These are phyloP conservation scores for Pseudohyphozyma bogoriensis DNA, from an alignment of 768 basidiomycete genomes.

Conservation along the genomic window DNA sequence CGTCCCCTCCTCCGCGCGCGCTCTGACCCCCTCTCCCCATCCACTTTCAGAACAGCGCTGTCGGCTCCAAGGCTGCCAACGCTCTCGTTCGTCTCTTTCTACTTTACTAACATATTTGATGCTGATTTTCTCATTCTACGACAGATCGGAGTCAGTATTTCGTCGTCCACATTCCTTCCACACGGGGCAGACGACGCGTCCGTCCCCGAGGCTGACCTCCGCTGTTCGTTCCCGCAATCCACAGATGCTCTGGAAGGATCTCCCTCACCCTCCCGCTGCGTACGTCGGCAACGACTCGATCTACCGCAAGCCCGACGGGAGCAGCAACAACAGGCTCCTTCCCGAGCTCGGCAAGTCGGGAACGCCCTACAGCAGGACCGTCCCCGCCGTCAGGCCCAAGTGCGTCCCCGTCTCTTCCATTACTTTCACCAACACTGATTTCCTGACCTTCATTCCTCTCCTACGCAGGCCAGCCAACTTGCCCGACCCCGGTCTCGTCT, in stretches of 20 bases:
- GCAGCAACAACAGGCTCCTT: conserved; percentile 57
- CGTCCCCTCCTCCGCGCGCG: too few species aligned
- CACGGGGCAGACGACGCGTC: too few species aligned
- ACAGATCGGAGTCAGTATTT: too few species aligned
- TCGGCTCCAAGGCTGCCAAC: neutral
- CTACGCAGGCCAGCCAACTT: conserved; percentile 37
- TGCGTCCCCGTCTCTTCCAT: neutral
- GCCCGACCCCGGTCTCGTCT: conserved; percentile 52
- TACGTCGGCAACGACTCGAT: conserved; percentile 24
- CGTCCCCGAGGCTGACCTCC: too few species aligned
- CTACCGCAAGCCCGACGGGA: conserved; percentile 64
- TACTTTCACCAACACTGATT: neutral
- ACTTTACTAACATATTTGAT: neutral
- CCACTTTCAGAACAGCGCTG: neutral
- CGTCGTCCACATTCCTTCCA: too few species aligned
- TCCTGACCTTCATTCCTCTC: conserved; percentile 33
- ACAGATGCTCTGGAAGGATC: conserved; percentile 46
- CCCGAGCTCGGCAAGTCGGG: conserved; percentile 70
- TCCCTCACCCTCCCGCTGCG: conserved; percentile 42
- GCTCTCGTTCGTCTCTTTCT: neutral
- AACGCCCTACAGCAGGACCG: conserved; percentile 38
- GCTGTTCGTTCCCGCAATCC: neutral
- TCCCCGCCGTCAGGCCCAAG: conserved; percentile 7
- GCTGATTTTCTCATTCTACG: neutral
- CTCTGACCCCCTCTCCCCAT: too few species aligned